Evolutionary conservation across 2,329 filamentous ascomycete species (phyloP), one percentile per base, ranked within the genome.

Genomic region (Nemania sp.): DNA sequence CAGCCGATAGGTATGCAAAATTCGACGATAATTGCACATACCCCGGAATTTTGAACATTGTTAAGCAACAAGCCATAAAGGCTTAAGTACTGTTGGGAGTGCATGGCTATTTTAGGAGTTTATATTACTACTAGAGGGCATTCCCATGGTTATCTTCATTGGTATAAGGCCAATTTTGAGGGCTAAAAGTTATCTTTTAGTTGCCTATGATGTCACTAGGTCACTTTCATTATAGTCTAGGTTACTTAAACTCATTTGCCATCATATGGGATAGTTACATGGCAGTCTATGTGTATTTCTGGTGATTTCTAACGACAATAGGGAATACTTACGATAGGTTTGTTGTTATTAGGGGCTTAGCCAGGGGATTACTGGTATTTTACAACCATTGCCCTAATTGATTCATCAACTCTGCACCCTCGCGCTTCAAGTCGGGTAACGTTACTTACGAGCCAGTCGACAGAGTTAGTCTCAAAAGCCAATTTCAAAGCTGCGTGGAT

Each of bases 21-120:
- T 65, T 68, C 2, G 66, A 68, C 10, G 61, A 68, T 2, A 64
- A 68, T 57, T 68, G 62, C 56, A 53, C 41, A 18, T 68, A 68
- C 26, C 61, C 57, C 5, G 66, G 62, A 29, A 68, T 68, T 53
- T 65, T 65, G 45, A 60, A 26, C n/a, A 45, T 47, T 13, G n/a
- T 68, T 5, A 55, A 61, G 26, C 18, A 68, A 45, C 54, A 64
- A 27, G 29, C 49, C n/a, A 26, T 41, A 2, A 22, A 13, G 1
- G 24, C 41, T 10, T 67, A 49, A 63, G 27, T 6, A 22, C 22
- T 20, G 8, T 15, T 3, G 5, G 29, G 18, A 22, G 52, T 4
- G 15, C 5, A 10, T 52, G 20, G 24, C n/a, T 22, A 1, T 47
- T 10, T 24, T 47, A n/a, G 7, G 41, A 45, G 20, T 45, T 20